Percentiles rank a stretch among this genome's conserved stretches.
Conservation (phyloP, 2,329 filamentous ascomycete genomes). For the Aspergillus phoenicis region DNA sequence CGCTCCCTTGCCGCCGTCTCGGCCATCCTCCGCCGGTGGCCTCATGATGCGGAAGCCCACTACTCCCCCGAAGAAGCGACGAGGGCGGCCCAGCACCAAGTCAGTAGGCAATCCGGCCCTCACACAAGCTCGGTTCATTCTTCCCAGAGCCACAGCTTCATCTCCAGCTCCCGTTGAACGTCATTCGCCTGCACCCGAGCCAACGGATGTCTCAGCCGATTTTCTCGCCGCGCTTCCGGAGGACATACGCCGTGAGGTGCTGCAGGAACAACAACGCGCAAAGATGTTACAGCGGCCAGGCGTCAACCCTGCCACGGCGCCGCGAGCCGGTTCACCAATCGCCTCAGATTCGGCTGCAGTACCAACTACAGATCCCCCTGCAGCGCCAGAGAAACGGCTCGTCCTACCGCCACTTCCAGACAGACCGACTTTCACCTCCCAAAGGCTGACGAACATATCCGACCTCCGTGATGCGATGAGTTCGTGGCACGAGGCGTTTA, state of each 20-base stretch:
- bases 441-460: slow-evolving; percentile 55
- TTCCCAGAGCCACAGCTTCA: slow-evolving; percentile 27
- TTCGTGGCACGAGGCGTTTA: slow-evolving; percentile 75
- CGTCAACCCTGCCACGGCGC: slow-evolving; percentile 44
- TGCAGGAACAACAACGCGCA: slow-evolving; percentile 69
- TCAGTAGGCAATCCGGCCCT: slow-evolving; percentile 61
- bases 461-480: slow-evolving; percentile 75
- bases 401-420: slow-evolving; percentile 52
- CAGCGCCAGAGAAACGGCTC: slow-evolving; percentile 30
- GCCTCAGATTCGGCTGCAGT: slow-evolving; percentile 15
- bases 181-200: slow-evolving; percentile 23
- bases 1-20: slow-evolving; percentile 18
- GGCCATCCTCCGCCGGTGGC: slow-evolving; percentile 50
- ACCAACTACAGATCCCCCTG: slow-evolving; percentile 16
- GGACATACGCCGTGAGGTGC: slow-evolving; percentile 75
- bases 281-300: slow-evolving; percentile 61
- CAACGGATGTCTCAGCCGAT: slow-evolving; percentile 59
- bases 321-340: slow-evolving; percentile 1
- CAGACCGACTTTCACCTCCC: slow-evolving; percentile 64
- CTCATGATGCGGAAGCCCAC: slow-evolving; percentile 54
- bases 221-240: slow-evolving; percentile 83
- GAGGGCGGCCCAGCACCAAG: slow-evolving; percentile 55
- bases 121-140: slow-evolving; percentile 72
- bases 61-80: slow-evolving; percentile 70
- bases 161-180: slow-evolving; percentile 19